Base-by-base conservation (phyloP, 768 basidiomycete genomes). In the Panus rudis region DNA sequence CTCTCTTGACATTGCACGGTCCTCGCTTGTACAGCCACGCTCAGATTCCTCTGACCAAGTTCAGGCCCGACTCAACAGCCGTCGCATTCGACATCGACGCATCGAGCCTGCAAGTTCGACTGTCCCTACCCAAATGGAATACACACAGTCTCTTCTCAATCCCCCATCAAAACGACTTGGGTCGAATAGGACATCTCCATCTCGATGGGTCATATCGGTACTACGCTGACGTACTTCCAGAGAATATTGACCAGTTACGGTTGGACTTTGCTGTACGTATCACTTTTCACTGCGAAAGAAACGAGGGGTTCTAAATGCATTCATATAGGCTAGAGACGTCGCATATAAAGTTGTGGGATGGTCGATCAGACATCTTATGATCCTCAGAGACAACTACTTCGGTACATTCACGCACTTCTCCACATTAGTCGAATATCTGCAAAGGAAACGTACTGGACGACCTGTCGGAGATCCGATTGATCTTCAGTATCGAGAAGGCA, bases 371-470 rank as follows among this genome's bases (percentile, higher is more conserved):
- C 82, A 91, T 56, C 72, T 94, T 51, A 86, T 98, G 79, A 78
- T 84, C 30, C 56, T 96, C 45, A 80, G 85, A 35, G 91, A 94
- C 55, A 97, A 97, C 62, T 98, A 98, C 62, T 79, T 97, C 39
- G 94, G 94, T 10, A 73, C 78, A 4, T 98, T 96, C 63, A 96
- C 92, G 2, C 87, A 94, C 52, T 97, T 93, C 54, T 81, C 83
- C 3, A 96, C 90, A 1, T 69, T 91, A 31, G 75, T 73, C 17
- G 94, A 98, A 65, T 94, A 91, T 58, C 66, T 91, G 35, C 76
- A 82, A 41, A 84, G 80, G 54, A 73, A 79, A 31, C 70, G 66
- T 33, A 68, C 66, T 39, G 73, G 74, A 1, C 51, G 74, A 1
- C 75, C 78, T 10, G 68, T 81, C 12, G 93, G 92, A 4, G 93